Conservation (phyloP, 225 moss, liverwort and hornwort genomes). For the Polytrichum formosum region DNA sequence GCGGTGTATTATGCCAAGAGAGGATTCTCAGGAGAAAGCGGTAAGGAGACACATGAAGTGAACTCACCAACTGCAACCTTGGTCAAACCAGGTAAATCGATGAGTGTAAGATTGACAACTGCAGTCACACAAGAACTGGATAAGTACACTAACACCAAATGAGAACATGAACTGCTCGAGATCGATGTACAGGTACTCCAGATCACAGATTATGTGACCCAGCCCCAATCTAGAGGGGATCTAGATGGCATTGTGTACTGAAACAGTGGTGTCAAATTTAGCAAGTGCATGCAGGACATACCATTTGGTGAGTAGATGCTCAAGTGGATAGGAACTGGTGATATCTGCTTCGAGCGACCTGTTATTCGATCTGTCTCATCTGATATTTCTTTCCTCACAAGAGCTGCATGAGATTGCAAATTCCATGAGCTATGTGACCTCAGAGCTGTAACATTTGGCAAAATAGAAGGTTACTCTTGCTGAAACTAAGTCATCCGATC, state of each 20-base stretch:
- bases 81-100: constrained; percentile 21
- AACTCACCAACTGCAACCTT: constrained; percentile 15
- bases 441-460: not conserved
- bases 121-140: constrained; percentile 1
- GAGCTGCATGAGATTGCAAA: constrained; percentile 9
- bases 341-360: constrained; percentile 52
- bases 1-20: no score
- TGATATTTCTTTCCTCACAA: constrained; percentile 44
- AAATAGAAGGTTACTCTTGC: not conserved
- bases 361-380: constrained; percentile 58
- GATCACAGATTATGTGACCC: no score
- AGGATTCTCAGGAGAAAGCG: no score
- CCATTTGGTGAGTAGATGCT: constrained; percentile 52
- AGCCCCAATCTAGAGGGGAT: no score
- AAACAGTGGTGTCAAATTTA: no score
- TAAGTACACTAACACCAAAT: not conserved
- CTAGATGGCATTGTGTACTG: no score
- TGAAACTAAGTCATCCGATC: not conserved
- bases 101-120: constrained; percentile 22
- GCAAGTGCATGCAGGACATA: not conserved
- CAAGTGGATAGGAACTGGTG: constrained; percentile 50
- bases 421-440: not conserved
- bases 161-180: not conserved
- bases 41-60: not conserved
- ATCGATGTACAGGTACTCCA: no score